Base-by-base conservation (phyloP, 345 rosid species). In the Kandelia obovata region DNA sequence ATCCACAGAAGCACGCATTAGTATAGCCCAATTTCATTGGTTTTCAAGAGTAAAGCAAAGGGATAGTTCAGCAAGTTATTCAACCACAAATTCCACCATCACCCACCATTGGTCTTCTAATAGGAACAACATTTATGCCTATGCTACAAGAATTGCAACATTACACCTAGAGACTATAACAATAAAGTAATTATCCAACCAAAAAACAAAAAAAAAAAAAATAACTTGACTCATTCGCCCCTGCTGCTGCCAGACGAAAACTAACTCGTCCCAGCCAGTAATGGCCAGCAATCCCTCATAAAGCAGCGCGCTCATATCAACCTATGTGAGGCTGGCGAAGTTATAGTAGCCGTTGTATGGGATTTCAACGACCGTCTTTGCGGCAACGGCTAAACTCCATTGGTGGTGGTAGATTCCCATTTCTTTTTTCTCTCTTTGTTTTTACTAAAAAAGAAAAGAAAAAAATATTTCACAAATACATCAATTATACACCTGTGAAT, bases 261-360 rank as follows among this genome's bases (percentile, higher is more conserved):
- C 98, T 62, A 90, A 71, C 82, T 89, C 98, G 21, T 95, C 99
- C 99, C 98, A 95, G 20, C 98, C 96, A 0, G 99, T 86, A 51
- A 96, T 95, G 5, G 94, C 97, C 76, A 92, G 69, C n/a, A 92
- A 73, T 19, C 98, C 98, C 64, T n/a, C n/a, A n/a, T n/a, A n/a
- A n/a, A n/a, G n/a, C n/a, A n/a, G n/a, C n/a, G n/a, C n/a, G n/a
- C n/a, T n/a, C n/a, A n/a, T n/a, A n/a, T n/a, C n/a, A n/a, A n/a
- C n/a, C n/a, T 95, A 94, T 84, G 76, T 94, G 97, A 91, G 87
- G 81, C 91, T 93, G 53, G 97, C 98, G 72, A 89, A 93, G 81
- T 90, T 93, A 57, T 90, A 96, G 21, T 21, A 21, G 21, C 21
- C 21, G 21, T 21, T 21, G 21, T 21, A 21, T 21, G 21, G 21